Percentiles rank a stretch among this genome's conserved stretches.
These are phyloP conservation scores for Tuber borchii DNA, from an alignment of 495 filamentous ascomycete species.

Conservation along the genomic window DNA sequence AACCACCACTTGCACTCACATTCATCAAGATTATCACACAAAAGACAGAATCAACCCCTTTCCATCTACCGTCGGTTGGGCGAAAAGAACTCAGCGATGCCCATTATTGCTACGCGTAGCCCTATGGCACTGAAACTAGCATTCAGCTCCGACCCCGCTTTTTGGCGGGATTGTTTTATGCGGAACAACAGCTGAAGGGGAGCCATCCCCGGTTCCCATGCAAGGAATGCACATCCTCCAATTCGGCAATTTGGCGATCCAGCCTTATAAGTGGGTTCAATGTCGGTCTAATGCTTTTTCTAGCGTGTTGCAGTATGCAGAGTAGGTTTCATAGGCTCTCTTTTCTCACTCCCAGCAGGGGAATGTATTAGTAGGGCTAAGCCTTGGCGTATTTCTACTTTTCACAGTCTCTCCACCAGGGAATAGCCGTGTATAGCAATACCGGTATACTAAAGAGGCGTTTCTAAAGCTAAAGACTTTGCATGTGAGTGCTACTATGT, in stretches of 20 bases:
- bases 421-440: background rate
- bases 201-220: background rate
- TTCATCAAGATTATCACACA: background rate
- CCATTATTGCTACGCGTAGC: background rate
- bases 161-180: background rate
- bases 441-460: background rate
- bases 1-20: background rate
- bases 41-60: background rate
- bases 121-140: background rate
- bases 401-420: background rate
- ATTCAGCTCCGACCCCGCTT: conserved; percentile 3
- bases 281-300: background rate
- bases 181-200: background rate
- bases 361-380: background rate
- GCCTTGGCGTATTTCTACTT: background rate
- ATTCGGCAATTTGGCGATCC: background rate
- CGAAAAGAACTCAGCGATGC: background rate
- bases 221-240: background rate
- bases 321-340: background rate
- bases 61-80: background rate
- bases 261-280: background rate
- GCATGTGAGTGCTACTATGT: background rate
- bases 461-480: background rate
- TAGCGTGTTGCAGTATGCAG: background rate
- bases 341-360: background rate